Evolutionary conservation across 2,329 filamentous ascomycete species (phyloP).

Genomic region (Basipetospora chlamydospora): DNA sequence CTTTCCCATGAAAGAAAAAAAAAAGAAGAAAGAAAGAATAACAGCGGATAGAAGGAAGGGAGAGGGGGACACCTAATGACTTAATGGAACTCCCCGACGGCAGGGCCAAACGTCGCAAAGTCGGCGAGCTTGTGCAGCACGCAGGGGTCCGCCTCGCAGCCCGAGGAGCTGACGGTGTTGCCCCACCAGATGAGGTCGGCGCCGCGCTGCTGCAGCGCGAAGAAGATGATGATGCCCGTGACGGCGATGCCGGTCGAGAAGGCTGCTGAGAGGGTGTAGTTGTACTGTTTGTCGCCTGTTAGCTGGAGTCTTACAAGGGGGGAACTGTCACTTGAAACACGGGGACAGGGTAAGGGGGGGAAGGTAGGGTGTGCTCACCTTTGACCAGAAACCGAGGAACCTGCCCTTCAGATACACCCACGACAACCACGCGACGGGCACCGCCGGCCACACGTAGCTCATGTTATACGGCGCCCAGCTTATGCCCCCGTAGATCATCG

Average conservation of each 20-base stretch:
- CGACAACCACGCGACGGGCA: slow-evolving; percentile 30
- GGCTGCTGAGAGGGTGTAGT: slow-evolving; percentile 32
- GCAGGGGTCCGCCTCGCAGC: slow-evolving; percentile 13
- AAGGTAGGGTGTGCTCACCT: slow-evolving; percentile 11
- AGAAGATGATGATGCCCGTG: slow-evolving; percentile 31
- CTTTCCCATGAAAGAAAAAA: no score
- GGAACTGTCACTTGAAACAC: background rate
- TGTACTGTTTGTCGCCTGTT: slow-evolving; percentile 13
- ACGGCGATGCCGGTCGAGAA: slow-evolving; percentile 30
- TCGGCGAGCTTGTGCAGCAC: slow-evolving; percentile 10
- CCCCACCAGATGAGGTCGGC: slow-evolving; percentile 30
- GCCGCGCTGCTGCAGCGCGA: slow-evolving; percentile 25
- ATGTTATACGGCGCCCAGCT: slow-evolving; percentile 30
- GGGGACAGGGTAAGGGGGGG: background rate
- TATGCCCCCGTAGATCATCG: slow-evolving; percentile 24
- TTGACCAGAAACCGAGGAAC: slow-evolving; percentile 33
- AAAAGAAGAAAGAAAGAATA: no score
- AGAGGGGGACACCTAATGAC: no score
- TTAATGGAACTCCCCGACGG: no score
- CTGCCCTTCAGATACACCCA: slow-evolving; percentile 32
- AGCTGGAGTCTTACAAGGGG: background rate
- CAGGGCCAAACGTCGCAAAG: slow-evolving; percentile 6
- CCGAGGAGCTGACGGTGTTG: slow-evolving; percentile 16
- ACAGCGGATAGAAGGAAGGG: no score
- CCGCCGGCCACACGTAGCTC: slow-evolving; percentile 29